phyloP scores from a whole-genome alignment of 1,284 basidiomycete genomes.

The Fomitopsis schrenkii region DNA sequence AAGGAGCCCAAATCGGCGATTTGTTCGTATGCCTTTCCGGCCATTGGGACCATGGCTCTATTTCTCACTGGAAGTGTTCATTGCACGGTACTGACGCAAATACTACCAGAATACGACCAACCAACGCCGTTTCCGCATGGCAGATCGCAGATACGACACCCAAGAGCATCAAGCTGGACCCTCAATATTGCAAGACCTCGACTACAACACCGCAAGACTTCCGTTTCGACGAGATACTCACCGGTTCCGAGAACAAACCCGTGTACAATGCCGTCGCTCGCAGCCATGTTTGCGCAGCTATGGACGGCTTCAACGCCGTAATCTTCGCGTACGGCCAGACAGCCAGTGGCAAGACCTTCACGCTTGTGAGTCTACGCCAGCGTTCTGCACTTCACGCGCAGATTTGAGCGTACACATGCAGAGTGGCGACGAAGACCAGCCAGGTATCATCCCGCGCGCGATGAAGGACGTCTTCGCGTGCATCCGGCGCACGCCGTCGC shows the following conservation, averaged over 20 bases:
- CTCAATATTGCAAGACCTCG: constrained; percentile 47
- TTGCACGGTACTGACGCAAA: neutral
- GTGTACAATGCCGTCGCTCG: constrained; percentile 84
- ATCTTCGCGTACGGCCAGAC: constrained; percentile 93
- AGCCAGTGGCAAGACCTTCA: constrained; percentile 91
- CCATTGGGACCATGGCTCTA: no score
- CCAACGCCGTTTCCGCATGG: constrained; percentile 55
- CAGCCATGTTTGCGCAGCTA: constrained; percentile 86
- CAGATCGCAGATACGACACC: constrained; percentile 32
- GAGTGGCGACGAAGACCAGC: constrained; percentile 77
- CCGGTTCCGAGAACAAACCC: constrained; percentile 79
- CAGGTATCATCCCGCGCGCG: constrained; percentile 92
- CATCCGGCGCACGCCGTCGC: constrained; percentile 66
- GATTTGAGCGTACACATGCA: constrained; percentile 10
- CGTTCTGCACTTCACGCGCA: neutral
- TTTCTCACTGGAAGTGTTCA: no score
- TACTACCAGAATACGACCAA: constrained; percentile 61
- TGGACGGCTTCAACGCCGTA: constrained; percentile 96
- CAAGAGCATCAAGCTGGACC: constrained; percentile 55
- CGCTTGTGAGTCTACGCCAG: constrained; percentile 47
- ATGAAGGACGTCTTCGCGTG: constrained; percentile 83
- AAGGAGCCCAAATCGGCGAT: no score
- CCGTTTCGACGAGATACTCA: constrained; percentile 76
- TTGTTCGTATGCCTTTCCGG: no score
- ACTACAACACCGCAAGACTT: constrained; percentile 47